Evolutionary conservation across 2,329 filamentous ascomycete genomes (phyloP).

Genomic region (Paramyrothecium roridum): DNA sequence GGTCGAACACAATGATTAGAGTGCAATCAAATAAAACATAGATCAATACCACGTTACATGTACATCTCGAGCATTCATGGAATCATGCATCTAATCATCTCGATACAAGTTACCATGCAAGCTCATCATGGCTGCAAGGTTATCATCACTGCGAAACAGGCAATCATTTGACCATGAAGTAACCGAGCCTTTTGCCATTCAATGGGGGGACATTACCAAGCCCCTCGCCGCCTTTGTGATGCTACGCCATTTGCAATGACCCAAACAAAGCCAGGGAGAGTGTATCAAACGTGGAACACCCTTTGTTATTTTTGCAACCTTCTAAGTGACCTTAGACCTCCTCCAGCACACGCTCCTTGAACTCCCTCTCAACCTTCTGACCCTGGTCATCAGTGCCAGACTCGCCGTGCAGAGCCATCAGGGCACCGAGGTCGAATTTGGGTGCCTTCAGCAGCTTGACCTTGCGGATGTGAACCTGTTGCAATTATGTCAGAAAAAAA

Average conservation of each 20-base stretch:
- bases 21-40: neutral
- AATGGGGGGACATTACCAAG: conserved; percentile 35
- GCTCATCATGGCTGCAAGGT: neutral
- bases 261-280: conserved; percentile 35
- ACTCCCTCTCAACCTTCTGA: conserved; percentile 98
- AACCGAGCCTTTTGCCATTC: conserved; percentile 31
- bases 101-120: no score
- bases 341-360: conserved; percentile 97
- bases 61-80: no score
- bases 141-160: neutral
- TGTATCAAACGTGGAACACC: conserved; percentile 27
- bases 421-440: conserved; percentile 97
- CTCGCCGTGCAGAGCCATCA: conserved; percentile 97
- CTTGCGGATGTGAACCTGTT: conserved; percentile 98
- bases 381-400: conserved; percentile 93
- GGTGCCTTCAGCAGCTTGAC: conserved; percentile 98
- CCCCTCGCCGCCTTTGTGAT: conserved; percentile 37
- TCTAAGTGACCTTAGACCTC: conserved; percentile 68
- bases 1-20: conserved; percentile 3
- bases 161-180: conserved; percentile 7
- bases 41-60: neutral
- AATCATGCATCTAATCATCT: no score
- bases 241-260: conserved; percentile 43
- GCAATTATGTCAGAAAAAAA: conserved; percentile 29
- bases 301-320: conserved; percentile 26